Base-by-base conservation (phyloP, 768 basidiomycete genomes). In the Russula sp. region DNA sequence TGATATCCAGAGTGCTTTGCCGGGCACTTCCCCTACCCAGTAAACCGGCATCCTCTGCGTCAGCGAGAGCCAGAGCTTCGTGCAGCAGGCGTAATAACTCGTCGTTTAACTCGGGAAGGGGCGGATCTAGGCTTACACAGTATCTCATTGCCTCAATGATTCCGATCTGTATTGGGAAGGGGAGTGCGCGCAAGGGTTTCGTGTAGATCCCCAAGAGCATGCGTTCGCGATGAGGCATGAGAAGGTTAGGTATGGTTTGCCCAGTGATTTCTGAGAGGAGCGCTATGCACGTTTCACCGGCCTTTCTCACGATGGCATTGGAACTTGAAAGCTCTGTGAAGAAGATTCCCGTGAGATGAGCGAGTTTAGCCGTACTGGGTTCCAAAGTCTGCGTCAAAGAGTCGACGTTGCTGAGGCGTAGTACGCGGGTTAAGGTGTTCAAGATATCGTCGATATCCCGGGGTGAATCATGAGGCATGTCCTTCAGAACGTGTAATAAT, bases 61-160 rank as follows among this genome's bases (percentile, higher is more conserved):
- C 97, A 4, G 96, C 97, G 49, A 98, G 77, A 1, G 93, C 97
- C 18, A 99, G 81, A 0, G 94, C 91, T 74, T 99, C 97, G 68
- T 95, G 91, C 34, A 98, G 77, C 9, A 98, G 82, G 16, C 96
- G 87, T 54, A 94, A 78, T 52, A 98, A 84, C 73, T 98, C 94
- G 49, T 98, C 96, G 66, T 92, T 93, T 45, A 94, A 78, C 68
- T 97, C 94, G 2, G 94, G 86, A 31, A 98, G 81, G 0, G 93
- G 91, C 10, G 97, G 95, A 32, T 91, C 84, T 39, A 98, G 78
- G 61, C 84, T 89, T 65, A 99, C 84, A 72, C 93, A 92, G 73
- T 94, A 99, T 10, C 95, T 89, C 63, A 98, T 86, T 18, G 94
- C 94, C 70, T 98, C 97, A 63, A 98, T 94, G 83, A 98, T 94